Conservation (phyloP, 352 stramenopile species). For the Phytopythium chamaehyphon region DNA sequence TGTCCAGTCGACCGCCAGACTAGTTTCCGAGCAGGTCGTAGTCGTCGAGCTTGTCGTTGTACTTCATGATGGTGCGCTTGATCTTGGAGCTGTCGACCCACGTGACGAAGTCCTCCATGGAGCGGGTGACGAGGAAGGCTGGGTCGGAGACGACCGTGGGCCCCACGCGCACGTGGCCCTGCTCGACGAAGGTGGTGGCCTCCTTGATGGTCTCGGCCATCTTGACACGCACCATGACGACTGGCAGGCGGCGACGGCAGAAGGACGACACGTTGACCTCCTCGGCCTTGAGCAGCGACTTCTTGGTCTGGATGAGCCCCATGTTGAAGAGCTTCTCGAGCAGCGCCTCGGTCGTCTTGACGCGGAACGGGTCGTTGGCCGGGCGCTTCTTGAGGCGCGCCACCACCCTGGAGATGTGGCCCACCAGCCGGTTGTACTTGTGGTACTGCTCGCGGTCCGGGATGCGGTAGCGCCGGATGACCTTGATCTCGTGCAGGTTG, state of each 20-base stretch:
- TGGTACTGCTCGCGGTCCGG: slow-evolving; percentile 98
- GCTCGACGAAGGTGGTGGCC: slow-evolving; percentile 97
- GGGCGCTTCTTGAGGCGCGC: slow-evolving; percentile 95
- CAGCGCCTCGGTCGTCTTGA: slow-evolving; percentile 96
- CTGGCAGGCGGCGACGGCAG: slow-evolving; percentile 94
- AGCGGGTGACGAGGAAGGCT: slow-evolving; percentile 96
- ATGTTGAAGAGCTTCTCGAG: slow-evolving; percentile 98
- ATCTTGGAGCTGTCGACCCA: slow-evolving; percentile 99
- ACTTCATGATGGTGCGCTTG: slow-evolving; percentile 97
- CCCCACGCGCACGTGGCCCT: slow-evolving; percentile 95
- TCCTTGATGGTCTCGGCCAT: slow-evolving; percentile 99
- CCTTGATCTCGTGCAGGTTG: slow-evolving; percentile 98
- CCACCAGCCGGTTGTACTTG: slow-evolving; percentile 98
- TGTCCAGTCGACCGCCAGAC: background rate
- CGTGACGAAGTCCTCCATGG: slow-evolving; percentile 99
- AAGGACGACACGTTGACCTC: slow-evolving; percentile 95
- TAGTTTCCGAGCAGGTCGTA: slow-evolving; percentile 98
- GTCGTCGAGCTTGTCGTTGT: slow-evolving; percentile 99
- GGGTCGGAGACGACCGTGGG: slow-evolving; percentile 93
- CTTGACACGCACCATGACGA: slow-evolving; percentile 99
- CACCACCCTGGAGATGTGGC: slow-evolving; percentile 93
- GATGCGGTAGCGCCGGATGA: slow-evolving; percentile 97
- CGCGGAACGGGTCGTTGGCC: slow-evolving; percentile 93
- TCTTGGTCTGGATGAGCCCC: slow-evolving; percentile 96
- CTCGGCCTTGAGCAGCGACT: slow-evolving; percentile 96